Evolutionary conservation across 2,329 filamentous ascomycete species (phyloP).

Genomic region (Chaetomium olivaceum): DNA sequence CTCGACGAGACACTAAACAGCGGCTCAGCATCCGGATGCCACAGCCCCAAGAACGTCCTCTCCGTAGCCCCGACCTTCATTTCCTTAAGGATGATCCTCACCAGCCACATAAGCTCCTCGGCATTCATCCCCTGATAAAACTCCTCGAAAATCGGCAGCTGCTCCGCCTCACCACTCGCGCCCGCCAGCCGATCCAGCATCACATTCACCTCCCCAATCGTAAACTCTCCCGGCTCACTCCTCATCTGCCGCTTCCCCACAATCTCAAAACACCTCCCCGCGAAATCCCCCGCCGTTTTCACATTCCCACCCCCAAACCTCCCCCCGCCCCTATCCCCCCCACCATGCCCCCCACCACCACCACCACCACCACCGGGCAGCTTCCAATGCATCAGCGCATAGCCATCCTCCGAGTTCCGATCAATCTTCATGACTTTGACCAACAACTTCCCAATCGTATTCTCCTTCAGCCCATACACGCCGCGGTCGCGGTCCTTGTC

Average conservation of each 20-base stretch:
- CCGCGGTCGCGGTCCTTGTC: conserved; percentile 90
- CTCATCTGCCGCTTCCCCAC: conserved; percentile 80
- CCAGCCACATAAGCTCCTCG: conserved; percentile 90
- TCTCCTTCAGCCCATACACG: conserved; percentile 94
- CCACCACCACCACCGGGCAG: conserved; percentile 62
- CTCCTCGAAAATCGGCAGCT: conserved; percentile 74
- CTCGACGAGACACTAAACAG: conserved; percentile 91
- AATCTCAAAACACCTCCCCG: conserved; percentile 83
- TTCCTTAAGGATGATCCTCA: conserved; percentile 85
- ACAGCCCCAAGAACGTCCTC: conserved; percentile 80
- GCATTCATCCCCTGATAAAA: conserved; percentile 93
- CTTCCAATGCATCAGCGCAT: conserved; percentile 88
- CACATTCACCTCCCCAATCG: conserved; percentile 85
- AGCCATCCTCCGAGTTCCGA: conserved; percentile 84
- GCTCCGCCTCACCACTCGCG: conserved; percentile 77
- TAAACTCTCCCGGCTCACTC: conserved; percentile 73
- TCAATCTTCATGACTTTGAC: conserved; percentile 91
- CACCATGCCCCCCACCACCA: conserved; percentile 53
- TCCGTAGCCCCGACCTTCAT: conserved; percentile 78
- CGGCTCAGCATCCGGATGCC: conserved; percentile 75
- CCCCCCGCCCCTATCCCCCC: conserved; percentile 27
- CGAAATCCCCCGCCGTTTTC: conserved; percentile 86
- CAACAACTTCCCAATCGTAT: conserved; percentile 83
- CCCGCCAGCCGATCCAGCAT: conserved; percentile 76
- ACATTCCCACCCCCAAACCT: conserved; percentile 30